A percentile compares a stretch with the other conserved stretches of the same genome.
Conservation (phyloP, 129 eudicot genomes). For the Escallonia rubra region DNA sequence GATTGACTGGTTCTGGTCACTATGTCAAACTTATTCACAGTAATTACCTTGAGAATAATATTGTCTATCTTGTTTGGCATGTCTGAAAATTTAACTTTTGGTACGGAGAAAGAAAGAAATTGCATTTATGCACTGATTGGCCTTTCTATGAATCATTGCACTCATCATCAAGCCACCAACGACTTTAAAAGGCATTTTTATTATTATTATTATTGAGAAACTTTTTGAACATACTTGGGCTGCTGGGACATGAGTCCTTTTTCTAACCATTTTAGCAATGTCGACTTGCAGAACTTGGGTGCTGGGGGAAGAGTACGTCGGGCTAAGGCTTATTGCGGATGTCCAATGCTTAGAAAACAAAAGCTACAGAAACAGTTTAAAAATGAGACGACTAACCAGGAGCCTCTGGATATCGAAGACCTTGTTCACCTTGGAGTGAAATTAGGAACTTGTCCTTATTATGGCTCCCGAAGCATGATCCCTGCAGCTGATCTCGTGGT, state of each 20-base stretch:
- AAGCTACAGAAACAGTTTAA: constrained; percentile 60
- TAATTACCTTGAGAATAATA: neutral
- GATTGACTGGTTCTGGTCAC: neutral
- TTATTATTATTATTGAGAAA: neutral
- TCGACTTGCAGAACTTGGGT: constrained; percentile 49
- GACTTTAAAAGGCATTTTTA: neutral
- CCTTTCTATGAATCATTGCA: neutral
- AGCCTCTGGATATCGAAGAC: constrained; percentile 86
- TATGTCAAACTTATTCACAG: neutral
- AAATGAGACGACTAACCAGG: constrained; percentile 48
- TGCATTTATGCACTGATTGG: neutral
- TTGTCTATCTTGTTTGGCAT: neutral
- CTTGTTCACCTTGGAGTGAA: constrained; percentile 71
- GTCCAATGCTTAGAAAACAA: constrained; percentile 78
- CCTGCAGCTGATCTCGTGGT: constrained; percentile 87
- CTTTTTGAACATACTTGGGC: neutral
- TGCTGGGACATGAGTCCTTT: constrained; percentile 3
- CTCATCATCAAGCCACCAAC: too few relatives aligned
- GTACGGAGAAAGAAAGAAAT: neutral
- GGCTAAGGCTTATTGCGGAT: constrained; percentile 67
- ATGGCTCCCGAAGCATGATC: constrained; percentile 87
- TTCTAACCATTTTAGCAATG: constrained; percentile 7
- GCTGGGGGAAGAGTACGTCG: constrained; percentile 47
- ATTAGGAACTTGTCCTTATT: constrained; percentile 84
- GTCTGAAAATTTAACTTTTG: neutral